These are phyloP conservation scores for Rhizopus delemar DNA, from an alignment of 371 early-diverging fungal species.

Conservation along the genomic window DNA sequence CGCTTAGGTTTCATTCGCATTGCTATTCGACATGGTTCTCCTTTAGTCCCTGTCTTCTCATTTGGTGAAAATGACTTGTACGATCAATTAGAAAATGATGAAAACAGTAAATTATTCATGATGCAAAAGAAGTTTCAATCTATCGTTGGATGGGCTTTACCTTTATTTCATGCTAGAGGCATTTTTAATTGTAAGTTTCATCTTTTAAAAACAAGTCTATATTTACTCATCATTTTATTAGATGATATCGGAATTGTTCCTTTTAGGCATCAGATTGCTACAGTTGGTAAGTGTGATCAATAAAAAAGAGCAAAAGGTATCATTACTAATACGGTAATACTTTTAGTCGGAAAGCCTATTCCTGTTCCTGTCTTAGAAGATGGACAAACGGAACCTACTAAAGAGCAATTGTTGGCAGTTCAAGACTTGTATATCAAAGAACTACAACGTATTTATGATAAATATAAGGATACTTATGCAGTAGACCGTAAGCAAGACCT, in stretches of 20 bases:
- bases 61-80: slow-evolving; percentile 89
- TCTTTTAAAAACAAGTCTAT: not conserved
- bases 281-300: slow-evolving; percentile 47
- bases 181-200: slow-evolving; percentile 64
- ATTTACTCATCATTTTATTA: slow-evolving; percentile 5
- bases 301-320: not conserved
- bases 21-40: slow-evolving; percentile 71
- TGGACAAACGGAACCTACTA: slow-evolving; percentile 57
- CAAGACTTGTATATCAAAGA: slow-evolving; percentile 67
- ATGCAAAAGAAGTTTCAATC: slow-evolving; percentile 65
- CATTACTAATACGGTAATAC: not conserved
- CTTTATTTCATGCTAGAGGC: slow-evolving; percentile 76
- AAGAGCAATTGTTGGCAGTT: slow-evolving; percentile 63
- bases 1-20: slow-evolving; percentile 81
- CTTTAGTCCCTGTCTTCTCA: slow-evolving; percentile 72
- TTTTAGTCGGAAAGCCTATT: slow-evolving; percentile 71
- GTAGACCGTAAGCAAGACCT: slow-evolving; percentile 63
- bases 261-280: slow-evolving; percentile 51
- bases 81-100: slow-evolving; percentile 58
- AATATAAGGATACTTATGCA: slow-evolving; percentile 76
- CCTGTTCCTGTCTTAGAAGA: slow-evolving; percentile 51
- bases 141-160: slow-evolving; percentile 67
- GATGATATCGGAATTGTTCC: slow-evolving; percentile 64
- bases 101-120: slow-evolving; percentile 52
- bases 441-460: slow-evolving; percentile 60